phyloP scores from a whole-genome alignment of 352 stramenopile genomes.

The Globisporangium iwayamae region DNA sequence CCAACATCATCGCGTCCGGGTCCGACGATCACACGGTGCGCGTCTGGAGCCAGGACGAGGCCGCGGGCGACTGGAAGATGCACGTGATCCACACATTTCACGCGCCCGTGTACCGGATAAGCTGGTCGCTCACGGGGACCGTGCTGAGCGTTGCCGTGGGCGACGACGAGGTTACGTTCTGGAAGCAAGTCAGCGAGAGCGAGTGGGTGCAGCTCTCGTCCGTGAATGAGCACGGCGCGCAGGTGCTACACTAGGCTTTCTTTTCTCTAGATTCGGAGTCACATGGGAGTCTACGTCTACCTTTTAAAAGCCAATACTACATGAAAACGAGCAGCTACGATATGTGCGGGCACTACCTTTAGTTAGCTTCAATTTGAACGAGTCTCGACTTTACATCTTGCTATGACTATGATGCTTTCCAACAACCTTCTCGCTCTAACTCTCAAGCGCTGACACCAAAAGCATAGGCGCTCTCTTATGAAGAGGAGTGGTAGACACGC shows the following conservation, averaged over 20 bases:
- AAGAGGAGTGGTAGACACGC: constrained; percentile 54
- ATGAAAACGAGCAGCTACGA: neutral
- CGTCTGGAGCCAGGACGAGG: constrained; percentile 75
- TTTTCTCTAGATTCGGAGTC: neutral
- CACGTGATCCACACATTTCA: constrained; percentile 69
- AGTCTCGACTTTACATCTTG: neutral
- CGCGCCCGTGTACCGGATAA: constrained; percentile 76
- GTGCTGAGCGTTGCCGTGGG: constrained; percentile 21
- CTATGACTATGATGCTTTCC: neutral
- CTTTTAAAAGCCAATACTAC: neutral
- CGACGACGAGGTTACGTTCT: constrained; percentile 52
- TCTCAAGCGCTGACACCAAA: neutral
- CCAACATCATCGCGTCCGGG: constrained; percentile 73
- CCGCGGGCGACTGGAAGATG: constrained; percentile 51
- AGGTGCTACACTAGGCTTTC: constrained; percentile 15
- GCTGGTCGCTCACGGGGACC: constrained; percentile 58
- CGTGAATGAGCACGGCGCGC: constrained; percentile 64
- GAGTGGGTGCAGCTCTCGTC: constrained; percentile 74
- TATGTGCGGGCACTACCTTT: neutral
- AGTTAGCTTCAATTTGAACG: neutral
- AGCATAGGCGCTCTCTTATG: constrained; percentile 11
- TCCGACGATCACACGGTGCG: constrained; percentile 84
- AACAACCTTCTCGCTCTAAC: neutral
- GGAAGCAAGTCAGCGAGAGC: constrained; percentile 63
- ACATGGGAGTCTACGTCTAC: neutral